Evolutionary conservation across 768 basidiomycete species (phyloP).

Genomic region (Leccinellum albellum): DNA sequence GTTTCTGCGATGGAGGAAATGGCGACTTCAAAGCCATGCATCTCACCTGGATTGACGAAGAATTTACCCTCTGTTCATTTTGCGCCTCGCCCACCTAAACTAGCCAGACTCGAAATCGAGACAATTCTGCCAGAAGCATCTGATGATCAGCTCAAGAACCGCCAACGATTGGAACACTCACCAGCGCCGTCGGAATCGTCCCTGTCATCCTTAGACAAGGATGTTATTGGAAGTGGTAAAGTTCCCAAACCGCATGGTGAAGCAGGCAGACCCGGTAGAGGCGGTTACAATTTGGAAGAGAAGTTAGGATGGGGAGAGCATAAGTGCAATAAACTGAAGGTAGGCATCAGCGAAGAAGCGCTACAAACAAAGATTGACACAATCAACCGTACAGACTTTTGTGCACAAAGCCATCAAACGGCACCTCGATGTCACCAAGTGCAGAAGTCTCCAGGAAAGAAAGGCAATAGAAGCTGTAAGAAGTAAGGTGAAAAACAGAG

Average conservation of each 20-base stretch:
- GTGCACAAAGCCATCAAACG: neutral
- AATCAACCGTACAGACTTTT: neutral
- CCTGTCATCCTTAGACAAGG: neutral
- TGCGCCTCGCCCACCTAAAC: neutral
- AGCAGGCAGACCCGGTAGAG: neutral
- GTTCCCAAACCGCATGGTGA: neutral
- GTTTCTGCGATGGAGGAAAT: neutral
- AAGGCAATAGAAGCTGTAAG: too few species aligned
- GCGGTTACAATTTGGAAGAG: constrained; percentile 1
- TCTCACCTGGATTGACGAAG: neutral
- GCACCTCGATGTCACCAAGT: neutral
- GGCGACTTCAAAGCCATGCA: neutral
- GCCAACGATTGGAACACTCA: neutral
- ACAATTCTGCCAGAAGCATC: neutral
- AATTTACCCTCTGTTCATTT: neutral
- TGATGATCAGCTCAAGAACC: neutral
- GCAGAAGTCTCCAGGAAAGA: neutral
- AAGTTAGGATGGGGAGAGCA: neutral
- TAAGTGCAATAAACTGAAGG: neutral
- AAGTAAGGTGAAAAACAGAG: too few species aligned
- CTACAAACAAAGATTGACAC: neutral
- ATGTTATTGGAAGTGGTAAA: neutral
- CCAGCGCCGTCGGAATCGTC: neutral
- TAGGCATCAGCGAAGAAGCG: neutral
- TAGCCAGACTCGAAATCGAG: neutral